These are phyloP conservation scores for Oryza coarctata DNA, from an alignment of 176 grass and related monocot species.

Conservation along the genomic window DNA sequence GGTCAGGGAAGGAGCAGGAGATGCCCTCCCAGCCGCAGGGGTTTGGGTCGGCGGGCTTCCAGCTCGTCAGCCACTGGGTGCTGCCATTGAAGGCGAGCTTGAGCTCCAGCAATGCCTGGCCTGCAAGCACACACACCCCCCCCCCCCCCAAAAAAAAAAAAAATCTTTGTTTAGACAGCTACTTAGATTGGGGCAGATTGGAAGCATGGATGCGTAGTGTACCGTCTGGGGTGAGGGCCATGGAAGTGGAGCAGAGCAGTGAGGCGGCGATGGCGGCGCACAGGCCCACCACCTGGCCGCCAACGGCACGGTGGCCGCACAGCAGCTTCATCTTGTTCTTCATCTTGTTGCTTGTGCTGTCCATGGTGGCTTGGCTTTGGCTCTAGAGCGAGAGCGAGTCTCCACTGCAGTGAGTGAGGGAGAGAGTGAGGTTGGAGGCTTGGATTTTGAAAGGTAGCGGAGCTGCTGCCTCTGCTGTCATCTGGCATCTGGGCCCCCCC, in stretches of 20 bases:
- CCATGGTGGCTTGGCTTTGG: background rate
- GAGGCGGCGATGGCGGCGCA: background rate
- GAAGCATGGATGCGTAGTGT: background rate
- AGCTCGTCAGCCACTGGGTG: conserved; percentile 56
- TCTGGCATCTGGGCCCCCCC: background rate
- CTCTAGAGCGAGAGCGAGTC: background rate
- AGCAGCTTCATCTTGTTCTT: background rate
- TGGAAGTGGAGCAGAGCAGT: conserved; percentile 21
- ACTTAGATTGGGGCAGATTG: background rate
- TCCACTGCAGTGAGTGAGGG: background rate
- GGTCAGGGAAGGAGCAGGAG: conserved; percentile 93
- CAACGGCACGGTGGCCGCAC: background rate
- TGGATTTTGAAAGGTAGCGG: background rate
- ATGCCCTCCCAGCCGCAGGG: conserved; percentile 88
- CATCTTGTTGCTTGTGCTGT: background rate
- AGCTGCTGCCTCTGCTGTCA: background rate
- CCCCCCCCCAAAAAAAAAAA: too few relatives aligned
- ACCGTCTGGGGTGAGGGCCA: conserved; percentile 75
- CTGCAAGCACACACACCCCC: conserved; percentile 20
- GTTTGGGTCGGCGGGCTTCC: conserved; percentile 55
- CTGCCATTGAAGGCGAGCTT: conserved; percentile 83
- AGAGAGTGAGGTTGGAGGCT: background rate
- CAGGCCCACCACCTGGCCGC: background rate
- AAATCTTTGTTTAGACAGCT: background rate
- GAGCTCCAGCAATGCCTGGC: conserved; percentile 74